Percentiles rank a stretch among this genome's conserved stretches.
Conservation (phyloP, 257 asterid genomes). For the Craterostigma plantagineum region DNA sequence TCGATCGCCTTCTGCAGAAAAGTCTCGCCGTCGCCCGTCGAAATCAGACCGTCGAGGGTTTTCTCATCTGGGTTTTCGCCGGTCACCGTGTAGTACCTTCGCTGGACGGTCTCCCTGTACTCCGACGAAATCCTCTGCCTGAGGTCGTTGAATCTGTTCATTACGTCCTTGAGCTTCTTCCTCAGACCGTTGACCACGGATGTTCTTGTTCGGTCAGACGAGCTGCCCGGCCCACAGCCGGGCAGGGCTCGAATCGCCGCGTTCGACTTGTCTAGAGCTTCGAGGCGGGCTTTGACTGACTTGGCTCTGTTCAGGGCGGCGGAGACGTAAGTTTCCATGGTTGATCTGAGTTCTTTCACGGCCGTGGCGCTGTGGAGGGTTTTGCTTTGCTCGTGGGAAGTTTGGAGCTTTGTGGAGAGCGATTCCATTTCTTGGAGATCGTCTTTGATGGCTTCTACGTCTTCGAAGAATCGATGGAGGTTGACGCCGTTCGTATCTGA, state of each 20-base stretch:
- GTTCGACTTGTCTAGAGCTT: constrained; percentile 31
- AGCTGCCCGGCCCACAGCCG: constrained; percentile 30
- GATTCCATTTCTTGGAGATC: constrained; percentile 23
- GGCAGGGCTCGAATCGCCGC: constrained; percentile 20
- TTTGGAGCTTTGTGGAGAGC: constrained; percentile 20
- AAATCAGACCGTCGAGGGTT: constrained; percentile 26
- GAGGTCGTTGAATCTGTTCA: constrained; percentile 22
- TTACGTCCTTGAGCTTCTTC: constrained; percentile 24
- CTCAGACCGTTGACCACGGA: constrained; percentile 31
- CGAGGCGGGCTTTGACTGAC: constrained; percentile 32
- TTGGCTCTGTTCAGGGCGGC: constrained; percentile 35
- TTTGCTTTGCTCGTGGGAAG: constrained; percentile 21
- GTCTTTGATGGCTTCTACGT: constrained; percentile 30
- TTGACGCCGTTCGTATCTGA: constrained; percentile 23
- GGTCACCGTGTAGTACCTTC: constrained; percentile 46
- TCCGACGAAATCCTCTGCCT: constrained; percentile 30
- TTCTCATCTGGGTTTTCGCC: constrained; percentile 55
- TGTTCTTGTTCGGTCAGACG: constrained; percentile 24
- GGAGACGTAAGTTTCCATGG: constrained; percentile 18
- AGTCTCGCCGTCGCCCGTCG: constrained; percentile 51
- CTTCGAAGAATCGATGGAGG: constrained; percentile 37
- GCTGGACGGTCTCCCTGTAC: constrained; percentile 41
- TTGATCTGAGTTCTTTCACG: constrained; percentile 22
- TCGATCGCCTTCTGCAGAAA: constrained; percentile 63
- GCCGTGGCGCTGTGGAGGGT: constrained; percentile 13